Percentiles rank a stretch among this genome's conserved stretches.
These are phyloP conservation scores for Pythium dissotocum DNA, from an alignment of 352 stramenopile species.

Conservation along the genomic window DNA sequence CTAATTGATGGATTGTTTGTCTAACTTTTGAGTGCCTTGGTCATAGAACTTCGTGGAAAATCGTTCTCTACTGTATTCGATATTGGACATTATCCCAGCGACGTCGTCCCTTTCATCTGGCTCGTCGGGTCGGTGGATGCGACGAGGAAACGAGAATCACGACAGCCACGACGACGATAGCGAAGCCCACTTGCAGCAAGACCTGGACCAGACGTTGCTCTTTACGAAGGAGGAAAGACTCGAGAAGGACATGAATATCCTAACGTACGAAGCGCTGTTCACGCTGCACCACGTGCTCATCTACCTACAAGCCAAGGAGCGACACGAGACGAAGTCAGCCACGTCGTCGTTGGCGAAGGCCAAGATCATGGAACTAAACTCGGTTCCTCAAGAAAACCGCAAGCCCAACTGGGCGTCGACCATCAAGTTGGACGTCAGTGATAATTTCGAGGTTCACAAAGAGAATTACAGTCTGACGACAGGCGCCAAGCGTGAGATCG, in stretches of 20 bases:
- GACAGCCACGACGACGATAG: slow-evolving; percentile 9
- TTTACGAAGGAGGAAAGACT: slow-evolving; percentile 62
- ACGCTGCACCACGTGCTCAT: slow-evolving; percentile 65
- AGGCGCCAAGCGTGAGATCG: slow-evolving; percentile 32
- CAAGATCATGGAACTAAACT: neutral
- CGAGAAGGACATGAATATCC: slow-evolving; percentile 66
- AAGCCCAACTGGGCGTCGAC: slow-evolving; percentile 23
- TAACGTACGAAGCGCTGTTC: slow-evolving; percentile 68
- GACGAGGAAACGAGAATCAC: slow-evolving; percentile 19
- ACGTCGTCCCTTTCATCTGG: slow-evolving; percentile 39
- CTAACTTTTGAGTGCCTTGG: neutral
- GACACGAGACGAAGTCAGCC: slow-evolving; percentile 15
- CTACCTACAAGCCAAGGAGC: slow-evolving; percentile 38
- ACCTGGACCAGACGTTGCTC: slow-evolving; percentile 23
- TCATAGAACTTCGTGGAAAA: slow-evolving; percentile 51
- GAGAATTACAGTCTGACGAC: slow-evolving; percentile 9
- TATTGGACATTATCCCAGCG: slow-evolving; percentile 59
- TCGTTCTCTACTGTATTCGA: slow-evolving; percentile 40
- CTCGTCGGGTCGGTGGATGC: slow-evolving; percentile 50
- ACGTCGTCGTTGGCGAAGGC: slow-evolving; percentile 2
- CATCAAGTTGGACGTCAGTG: slow-evolving; percentile 15
- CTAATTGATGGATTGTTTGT: neutral
- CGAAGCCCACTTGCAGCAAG: slow-evolving; percentile 10
- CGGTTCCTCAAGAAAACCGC: neutral
- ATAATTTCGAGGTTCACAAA: slow-evolving; percentile 16